Evolutionary conservation across 495 filamentous ascomycete species (phyloP).

Genomic region (Xylaria scruposa): DNA sequence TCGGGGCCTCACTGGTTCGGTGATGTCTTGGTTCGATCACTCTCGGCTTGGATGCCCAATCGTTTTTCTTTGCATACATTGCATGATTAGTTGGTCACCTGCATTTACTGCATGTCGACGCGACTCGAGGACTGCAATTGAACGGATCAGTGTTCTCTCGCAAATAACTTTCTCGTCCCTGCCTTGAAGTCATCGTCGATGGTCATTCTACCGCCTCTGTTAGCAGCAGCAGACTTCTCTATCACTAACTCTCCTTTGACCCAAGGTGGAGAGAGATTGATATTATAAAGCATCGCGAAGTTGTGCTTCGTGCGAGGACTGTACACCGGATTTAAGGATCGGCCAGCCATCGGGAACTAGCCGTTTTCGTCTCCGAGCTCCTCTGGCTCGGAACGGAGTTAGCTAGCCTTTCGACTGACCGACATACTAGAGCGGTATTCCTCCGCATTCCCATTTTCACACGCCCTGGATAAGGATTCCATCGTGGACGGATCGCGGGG

Average conservation of each 20-base stretch:
- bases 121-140: not conserved
- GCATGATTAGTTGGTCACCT: not conserved
- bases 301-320: not conserved
- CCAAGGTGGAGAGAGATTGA: not conserved
- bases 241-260: not conserved
- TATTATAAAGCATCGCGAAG: not conserved
- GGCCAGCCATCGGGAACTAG: not conserved
- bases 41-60: not conserved
- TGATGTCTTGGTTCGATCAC: not conserved
- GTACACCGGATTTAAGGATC: conserved; percentile 11
- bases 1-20: not conserved
- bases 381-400: conserved; percentile 1
- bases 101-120: not conserved
- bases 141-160: not conserved
- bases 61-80: not conserved
- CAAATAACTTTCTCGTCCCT: not conserved
- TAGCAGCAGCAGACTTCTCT: not conserved
- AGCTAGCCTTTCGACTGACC: not conserved
- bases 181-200: not conserved
- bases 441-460: not conserved
- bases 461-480: not conserved
- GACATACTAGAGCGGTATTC: not conserved
- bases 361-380: conserved; percentile 7
- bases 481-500: not conserved
- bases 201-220: not conserved